Percentiles rank a stretch among this genome's conserved stretches.
Conservation (phyloP, 2,329 filamentous ascomycete species). For the Claviceps pazoutovae region DNA sequence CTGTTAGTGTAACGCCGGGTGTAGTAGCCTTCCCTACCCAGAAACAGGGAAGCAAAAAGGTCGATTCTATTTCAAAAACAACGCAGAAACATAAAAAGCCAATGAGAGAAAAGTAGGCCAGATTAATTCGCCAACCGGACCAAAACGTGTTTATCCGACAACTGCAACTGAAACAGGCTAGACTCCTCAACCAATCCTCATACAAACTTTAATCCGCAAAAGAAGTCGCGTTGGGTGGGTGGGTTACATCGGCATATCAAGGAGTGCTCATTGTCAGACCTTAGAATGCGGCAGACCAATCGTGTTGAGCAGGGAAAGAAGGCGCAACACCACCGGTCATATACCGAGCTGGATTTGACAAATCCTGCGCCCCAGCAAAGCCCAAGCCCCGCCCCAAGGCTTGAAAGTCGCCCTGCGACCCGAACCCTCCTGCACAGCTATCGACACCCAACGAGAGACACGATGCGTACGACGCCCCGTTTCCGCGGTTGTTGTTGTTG, state of each 20-base stretch:
- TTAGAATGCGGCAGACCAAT: conserved; percentile 54
- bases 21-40: not conserved
- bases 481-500: conserved; percentile 17
- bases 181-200: not conserved
- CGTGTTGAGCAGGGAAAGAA: conserved; percentile 32
- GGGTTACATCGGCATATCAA: conserved; percentile 14
- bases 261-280: conserved; percentile 57
- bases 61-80: conserved; percentile 2
- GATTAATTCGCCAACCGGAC: not conserved
- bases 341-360: conserved; percentile 21
- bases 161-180: not conserved
- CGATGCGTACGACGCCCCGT: conserved; percentile 14
- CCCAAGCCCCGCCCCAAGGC: conserved; percentile 34
- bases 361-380: conserved; percentile 27
- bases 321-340: conserved; percentile 25
- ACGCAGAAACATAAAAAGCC: not conserved
- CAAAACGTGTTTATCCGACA: not conserved
- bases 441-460: conserved; percentile 17
- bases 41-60: conserved; percentile 4
- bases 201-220: no score
- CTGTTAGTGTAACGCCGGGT: conserved; percentile 1
- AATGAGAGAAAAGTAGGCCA: not conserved
- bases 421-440: conserved; percentile 17
- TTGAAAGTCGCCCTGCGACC: conserved; percentile 29
- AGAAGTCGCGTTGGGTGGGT: no score